These are phyloP conservation scores for Mucor lusitanicus DNA, from an alignment of 371 early-diverging fungal genomes.

Conservation along the genomic window DNA sequence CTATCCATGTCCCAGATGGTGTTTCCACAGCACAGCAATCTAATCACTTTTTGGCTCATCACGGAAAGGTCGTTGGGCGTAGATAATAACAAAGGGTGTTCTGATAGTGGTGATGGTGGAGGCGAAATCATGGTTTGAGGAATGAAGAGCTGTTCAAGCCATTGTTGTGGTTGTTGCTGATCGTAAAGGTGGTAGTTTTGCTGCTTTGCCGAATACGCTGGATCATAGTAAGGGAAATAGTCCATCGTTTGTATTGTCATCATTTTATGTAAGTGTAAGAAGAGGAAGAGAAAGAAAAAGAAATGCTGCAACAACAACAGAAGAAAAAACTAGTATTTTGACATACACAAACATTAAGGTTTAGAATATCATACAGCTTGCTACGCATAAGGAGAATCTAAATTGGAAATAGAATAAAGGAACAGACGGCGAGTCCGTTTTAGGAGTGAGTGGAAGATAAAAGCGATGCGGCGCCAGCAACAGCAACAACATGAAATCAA, in stretches of 20 bases:
- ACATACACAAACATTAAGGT: conserved; percentile 8
- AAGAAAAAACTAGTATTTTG: conserved; percentile 4
- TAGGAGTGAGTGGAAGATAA: background rate
- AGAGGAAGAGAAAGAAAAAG: background rate
- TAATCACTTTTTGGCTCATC: conserved; percentile 12
- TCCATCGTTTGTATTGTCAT: background rate
- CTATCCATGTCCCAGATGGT: conserved; percentile 19
- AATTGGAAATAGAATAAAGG: conserved; percentile 6
- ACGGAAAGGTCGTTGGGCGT: conserved; percentile 17
- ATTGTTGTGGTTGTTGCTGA: background rate
- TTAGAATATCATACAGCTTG: background rate
- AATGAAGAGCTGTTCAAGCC: background rate
- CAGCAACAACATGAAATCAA: conserved; percentile 2
- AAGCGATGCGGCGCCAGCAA: background rate
- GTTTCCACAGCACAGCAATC: conserved; percentile 10
- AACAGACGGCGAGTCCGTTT: conserved; percentile 9
- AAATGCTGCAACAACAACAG: background rate
- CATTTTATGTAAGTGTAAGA: background rate
- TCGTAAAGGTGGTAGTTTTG: background rate
- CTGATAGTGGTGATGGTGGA: background rate
- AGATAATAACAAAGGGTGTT: background rate
- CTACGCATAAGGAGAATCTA: conserved; percentile 18
- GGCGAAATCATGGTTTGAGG: background rate
- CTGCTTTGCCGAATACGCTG: background rate
- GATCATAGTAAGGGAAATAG: background rate